Evolutionary conservation across 257 asterid species (phyloP), one percentile per base, ranked within the genome.

Genomic region (Solanum commersonii): DNA sequence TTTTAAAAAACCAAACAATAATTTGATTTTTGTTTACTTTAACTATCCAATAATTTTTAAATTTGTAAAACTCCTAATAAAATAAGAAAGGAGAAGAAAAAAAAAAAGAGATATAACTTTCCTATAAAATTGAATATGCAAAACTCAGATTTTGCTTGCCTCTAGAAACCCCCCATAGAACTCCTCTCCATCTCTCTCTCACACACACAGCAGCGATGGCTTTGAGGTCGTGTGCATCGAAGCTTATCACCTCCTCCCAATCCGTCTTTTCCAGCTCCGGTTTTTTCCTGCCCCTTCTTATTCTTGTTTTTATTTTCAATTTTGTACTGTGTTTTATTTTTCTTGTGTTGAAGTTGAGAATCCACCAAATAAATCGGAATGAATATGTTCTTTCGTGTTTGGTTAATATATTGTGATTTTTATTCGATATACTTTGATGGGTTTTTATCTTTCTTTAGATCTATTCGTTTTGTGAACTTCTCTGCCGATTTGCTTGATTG

Each of bases 181-280:
- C 31, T 20, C 22, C 49, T 49, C 79, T 78, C 25, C 65, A 18
- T 56, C 65, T 73, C 67, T 29, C 85, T 33, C 68, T 31, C 25
- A 0, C 10, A 42, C 25, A 20, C 40, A 16, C 3, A 10, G 7
- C 68, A 65, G 67, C 31, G 85, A 93, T 95, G 98, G 95, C 95
- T 81, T 90, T 91, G 93, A 91, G 91, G 91, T 91, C 93, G 31
- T 90, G 91, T 86, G 95, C 94, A 86, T 91, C 95, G 89, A 95
- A 90, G 93, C 91, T 95, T 81, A 59, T 94, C 85, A 86, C 78
- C 38, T 86, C 95, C 83, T 81, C 95, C 31, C 89, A 89, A 67
- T 87, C 94, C 70, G 59, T 88, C 76, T 60, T 93, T 84, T 86
- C 93, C 74, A 94, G 93, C 83, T 86, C 96, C 87, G 93, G 96